Evolutionary conservation across 495 filamentous ascomycete species (phyloP).

Genomic region (Podospora sp.): DNA sequence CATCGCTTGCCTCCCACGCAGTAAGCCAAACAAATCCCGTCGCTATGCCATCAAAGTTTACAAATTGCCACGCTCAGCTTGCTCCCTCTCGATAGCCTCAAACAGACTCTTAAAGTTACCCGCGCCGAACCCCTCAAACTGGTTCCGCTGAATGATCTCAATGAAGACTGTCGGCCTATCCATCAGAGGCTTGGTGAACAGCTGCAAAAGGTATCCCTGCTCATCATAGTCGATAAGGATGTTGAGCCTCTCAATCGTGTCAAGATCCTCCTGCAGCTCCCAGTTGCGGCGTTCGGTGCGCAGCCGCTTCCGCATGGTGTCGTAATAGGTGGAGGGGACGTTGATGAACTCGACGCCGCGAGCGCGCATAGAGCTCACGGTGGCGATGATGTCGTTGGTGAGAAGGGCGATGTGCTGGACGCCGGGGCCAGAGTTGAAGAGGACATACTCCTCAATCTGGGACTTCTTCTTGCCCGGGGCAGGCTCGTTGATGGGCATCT

Average conservation of each 20-base stretch:
- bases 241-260: slow-evolving; percentile 68
- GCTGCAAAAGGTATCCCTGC: slow-evolving; percentile 78
- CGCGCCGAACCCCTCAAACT: slow-evolving; percentile 87
- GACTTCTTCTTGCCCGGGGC: slow-evolving; percentile 80
- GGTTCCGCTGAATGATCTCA: slow-evolving; percentile 87
- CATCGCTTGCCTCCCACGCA: background rate
- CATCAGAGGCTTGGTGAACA: slow-evolving; percentile 91
- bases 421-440: slow-evolving; percentile 82
- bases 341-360: slow-evolving; percentile 87
- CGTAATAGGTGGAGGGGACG: slow-evolving; percentile 81
- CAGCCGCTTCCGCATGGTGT: slow-evolving; percentile 69
- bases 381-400: slow-evolving; percentile 73
- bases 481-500: slow-evolving; percentile 98
- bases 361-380: slow-evolving; percentile 72
- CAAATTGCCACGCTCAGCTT: slow-evolving; percentile 80
- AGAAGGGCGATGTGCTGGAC: slow-evolving; percentile 91
- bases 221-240: slow-evolving; percentile 94
- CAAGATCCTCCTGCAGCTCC: slow-evolving; percentile 74
- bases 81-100: slow-evolving; percentile 89
- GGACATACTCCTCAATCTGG: slow-evolving; percentile 92
- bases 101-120: slow-evolving; percentile 95
- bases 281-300: slow-evolving; percentile 52
- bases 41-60: slow-evolving; percentile 28
- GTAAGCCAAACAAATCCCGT: slow-evolving; percentile 3
- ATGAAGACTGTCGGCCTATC: slow-evolving; percentile 92